Evolutionary conservation across 345 rosid species (phyloP), one percentile per base, ranked within the genome.

Genomic region (Garcia nutans): DNA sequence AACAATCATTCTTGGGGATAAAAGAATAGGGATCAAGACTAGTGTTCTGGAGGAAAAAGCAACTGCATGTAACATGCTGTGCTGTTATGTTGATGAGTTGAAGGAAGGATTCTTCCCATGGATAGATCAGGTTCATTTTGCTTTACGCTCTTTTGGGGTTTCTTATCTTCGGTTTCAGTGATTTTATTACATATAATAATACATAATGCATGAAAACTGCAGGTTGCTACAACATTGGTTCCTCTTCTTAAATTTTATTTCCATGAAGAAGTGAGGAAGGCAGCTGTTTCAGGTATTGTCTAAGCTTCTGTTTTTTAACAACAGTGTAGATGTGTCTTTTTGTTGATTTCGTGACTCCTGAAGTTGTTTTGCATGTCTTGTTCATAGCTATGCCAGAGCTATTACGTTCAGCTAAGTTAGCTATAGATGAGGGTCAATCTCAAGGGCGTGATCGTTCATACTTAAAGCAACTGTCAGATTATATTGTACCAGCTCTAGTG

Each of bases 241-340:
- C 99, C 99, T 50, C 91, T 96, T 68, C 94, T 96, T 75, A 96
- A 96, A 82, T 96, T 96, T 86, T 96, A 96, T 85, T 96, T 96
- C 86, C 99, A 96, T 31, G 99, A 96, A 75, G 99, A 96, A 83
- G 99, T 96, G 66, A 93, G 99, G 88, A 96, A 93, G 87, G 99
- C 99, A 67, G 99, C 99, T 79, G 98, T 96, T 82, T 96, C 99
- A 89, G 99, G 99, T 96, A 85, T 28, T 31, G 73, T 24, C 55
- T 15, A 54, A 54, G 11, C 31, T 15, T 60, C 9, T 44, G 10
- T 33, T 58, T 17, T 76, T 44, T 26, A 20, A 64, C 81, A 31
- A 28, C 33, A 2, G 15, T 33, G 22, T 13, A 13, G 19, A 55
- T 17, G 24, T 20, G 19, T 33, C 8, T 12, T 65, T 41, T 20